A percentile compares a stretch with the other conserved stretches of the same genome.
These are phyloP conservation scores for Torulaspora pretoriensis DNA, from an alignment of 1,139 yeast genomes.

Conservation along the genomic window DNA sequence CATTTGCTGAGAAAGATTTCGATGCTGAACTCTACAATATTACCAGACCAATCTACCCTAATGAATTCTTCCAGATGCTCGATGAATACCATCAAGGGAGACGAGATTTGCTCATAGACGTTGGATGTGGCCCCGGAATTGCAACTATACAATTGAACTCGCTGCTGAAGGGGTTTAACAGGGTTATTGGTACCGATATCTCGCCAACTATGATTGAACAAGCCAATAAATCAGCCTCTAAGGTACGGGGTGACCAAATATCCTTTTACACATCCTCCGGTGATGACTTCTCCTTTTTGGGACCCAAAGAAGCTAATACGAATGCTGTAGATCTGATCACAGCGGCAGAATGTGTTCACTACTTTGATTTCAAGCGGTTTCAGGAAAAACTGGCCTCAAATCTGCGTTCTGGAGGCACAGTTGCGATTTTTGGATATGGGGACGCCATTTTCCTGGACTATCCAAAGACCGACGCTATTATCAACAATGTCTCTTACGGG, in stretches of 20 bases:
- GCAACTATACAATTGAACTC: slow-evolving; percentile 55
- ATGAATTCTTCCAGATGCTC: slow-evolving; percentile 46
- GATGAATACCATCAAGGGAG: slow-evolving; percentile 39
- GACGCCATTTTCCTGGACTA: slow-evolving; percentile 54
- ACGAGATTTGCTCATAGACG: slow-evolving; percentile 49
- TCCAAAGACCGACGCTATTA: slow-evolving; percentile 39
- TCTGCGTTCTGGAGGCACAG: slow-evolving; percentile 56
- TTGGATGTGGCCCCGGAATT: slow-evolving; percentile 86
- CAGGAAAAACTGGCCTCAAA: slow-evolving; percentile 48
- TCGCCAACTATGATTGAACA: slow-evolving; percentile 60
- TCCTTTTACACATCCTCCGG: slow-evolving; percentile 36
- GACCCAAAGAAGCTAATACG: slow-evolving; percentile 15
- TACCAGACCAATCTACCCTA: slow-evolving; percentile 66
- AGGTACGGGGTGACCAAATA: slow-evolving; percentile 4
- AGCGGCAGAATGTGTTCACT: slow-evolving; percentile 75
- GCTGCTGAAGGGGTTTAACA: slow-evolving; percentile 36
- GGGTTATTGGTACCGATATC: slow-evolving; percentile 65
- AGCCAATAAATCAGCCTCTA: slow-evolving; percentile 37
- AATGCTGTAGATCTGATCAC: slow-evolving; percentile 52
- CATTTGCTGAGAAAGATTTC: slow-evolving; percentile 58
- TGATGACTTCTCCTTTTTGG: slow-evolving; percentile 30
- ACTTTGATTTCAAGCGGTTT: slow-evolving; percentile 60
- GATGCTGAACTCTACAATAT: slow-evolving; percentile 55
- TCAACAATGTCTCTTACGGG: slow-evolving; percentile 35
- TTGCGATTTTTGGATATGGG: slow-evolving; percentile 73